Conservation (phyloP, 805 yeast genomes). For the Wickerhamomyces kurtzmanii region DNA sequence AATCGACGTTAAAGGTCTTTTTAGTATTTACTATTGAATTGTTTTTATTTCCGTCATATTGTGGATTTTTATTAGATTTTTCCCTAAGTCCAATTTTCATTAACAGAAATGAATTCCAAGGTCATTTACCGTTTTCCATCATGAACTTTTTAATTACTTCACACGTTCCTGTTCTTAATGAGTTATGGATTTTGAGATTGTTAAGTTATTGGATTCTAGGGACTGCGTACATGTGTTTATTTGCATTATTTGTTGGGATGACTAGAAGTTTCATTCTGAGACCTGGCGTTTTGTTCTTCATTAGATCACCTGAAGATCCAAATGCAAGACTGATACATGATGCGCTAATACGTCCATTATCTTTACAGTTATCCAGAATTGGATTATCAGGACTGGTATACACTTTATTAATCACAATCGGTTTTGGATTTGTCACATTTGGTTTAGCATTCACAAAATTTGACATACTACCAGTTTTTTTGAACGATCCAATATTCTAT, state of each 20-base stretch:
- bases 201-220: constrained; percentile 57
- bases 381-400: constrained; percentile 67
- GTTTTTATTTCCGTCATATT: constrained; percentile 75
- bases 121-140: too few species aligned
- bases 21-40: constrained; percentile 69
- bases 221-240: constrained; percentile 75
- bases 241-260: constrained; percentile 85
- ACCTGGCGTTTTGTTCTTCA: constrained; percentile 84
- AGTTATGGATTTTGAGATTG: not conserved
- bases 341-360: constrained; percentile 70
- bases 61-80: constrained; percentile 71
- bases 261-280: constrained; percentile 63
- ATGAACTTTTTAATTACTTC: too few species aligned
- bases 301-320: constrained; percentile 92
- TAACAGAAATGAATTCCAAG: constrained; percentile 3
- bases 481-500: constrained; percentile 2
- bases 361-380: constrained; percentile 64
- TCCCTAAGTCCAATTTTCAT: constrained; percentile 51
- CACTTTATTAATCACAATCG: constrained; percentile 58
- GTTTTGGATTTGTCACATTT: constrained; percentile 45
- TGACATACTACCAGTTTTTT: constrained; percentile 10
- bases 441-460: constrained; percentile 9
- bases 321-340: constrained; percentile 80
- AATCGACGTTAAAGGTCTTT: constrained; percentile 65
- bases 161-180: too few species aligned